Base-by-base conservation (phyloP, 1,284 basidiomycete species). In the Taiwanofungus camphoratus region DNA sequence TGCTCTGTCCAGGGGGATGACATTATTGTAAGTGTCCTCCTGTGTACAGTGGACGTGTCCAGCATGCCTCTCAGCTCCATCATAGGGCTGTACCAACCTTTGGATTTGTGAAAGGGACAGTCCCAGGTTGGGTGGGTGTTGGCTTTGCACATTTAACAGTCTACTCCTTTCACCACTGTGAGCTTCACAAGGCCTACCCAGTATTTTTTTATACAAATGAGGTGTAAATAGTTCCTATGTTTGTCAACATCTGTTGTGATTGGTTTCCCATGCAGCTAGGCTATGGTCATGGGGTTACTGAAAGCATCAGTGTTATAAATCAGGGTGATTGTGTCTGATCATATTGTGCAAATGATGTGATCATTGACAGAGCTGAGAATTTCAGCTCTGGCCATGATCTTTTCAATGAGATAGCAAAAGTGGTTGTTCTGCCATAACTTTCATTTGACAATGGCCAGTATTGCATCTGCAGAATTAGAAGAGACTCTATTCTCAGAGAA, bases 71-170 rank as follows among this genome's bases (percentile, higher is more conserved):
- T n/a, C n/a, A n/a, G n/a, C n/a, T n/a, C n/a, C n/a, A n/a, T n/a
- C n/a, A n/a, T n/a, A n/a, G 36, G 16, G n/a, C 42, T 36, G 3
- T 11, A 23, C 42, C 42, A 44, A 15, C 42, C 42, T 5, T 32
- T 21, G 2, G 42, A 31, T 5, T 32, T 22, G 7, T n/a, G 11
- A 22, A 44, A 22, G 2, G 42, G 36, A 36, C 42, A 44, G 21
- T 44, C 42, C 5, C 6, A 30, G 5, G 42, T 24, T 3, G 35
- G 36, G 30, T 44, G 42, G 4, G 31, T 33, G 7, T 31, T 30
- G 5, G 36, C 15, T 30, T 44, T 44, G 29, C 42, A 44, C 2
- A 37, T 7, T n/a, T 38, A 18, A 19, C 42, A 44, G 8, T 27
- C 22, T 2, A 42, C 24, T 5, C 4, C n/a, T 2, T 21, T 21